A percentile compares a stretch with the other conserved stretches of the same genome.
phyloP scores from a whole-genome alignment of 345 rosid species.

The Pistacia integerrima region DNA sequence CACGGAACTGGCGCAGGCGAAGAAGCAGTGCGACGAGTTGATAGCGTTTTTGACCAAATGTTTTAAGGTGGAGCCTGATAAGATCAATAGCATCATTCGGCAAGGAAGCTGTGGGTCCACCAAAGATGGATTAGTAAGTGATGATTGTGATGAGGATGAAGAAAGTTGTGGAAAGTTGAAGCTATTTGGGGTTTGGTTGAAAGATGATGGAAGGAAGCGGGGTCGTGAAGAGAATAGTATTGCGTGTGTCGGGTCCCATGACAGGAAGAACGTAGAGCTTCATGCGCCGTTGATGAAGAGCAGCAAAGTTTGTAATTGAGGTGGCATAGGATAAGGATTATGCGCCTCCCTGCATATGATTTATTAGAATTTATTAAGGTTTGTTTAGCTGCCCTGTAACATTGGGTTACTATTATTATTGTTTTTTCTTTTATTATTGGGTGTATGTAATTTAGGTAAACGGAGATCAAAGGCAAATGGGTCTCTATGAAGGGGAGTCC shows the following conservation, averaged over 20 bases:
- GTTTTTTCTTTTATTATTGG: background rate
- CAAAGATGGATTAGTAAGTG: constrained; percentile 22
- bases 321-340: background rate
- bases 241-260: constrained; percentile 54
- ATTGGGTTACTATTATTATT: too few relatives aligned
- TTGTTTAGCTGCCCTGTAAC: background rate
- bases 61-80: constrained; percentile 70
- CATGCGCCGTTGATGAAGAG: constrained; percentile 53
- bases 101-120: constrained; percentile 36
- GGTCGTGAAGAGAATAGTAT: constrained; percentile 54
- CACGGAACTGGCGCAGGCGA: constrained; percentile 78
- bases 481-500: background rate
- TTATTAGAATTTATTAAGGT: background rate
- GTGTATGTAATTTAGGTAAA: background rate
- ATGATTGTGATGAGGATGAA: constrained; percentile 11
- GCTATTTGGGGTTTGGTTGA: constrained; percentile 85
- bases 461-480: constrained; percentile 27
- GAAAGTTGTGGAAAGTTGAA: constrained; percentile 49
- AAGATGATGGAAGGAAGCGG: constrained; percentile 57
- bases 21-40: constrained; percentile 75
- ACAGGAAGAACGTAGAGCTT: constrained; percentile 45
- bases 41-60: constrained; percentile 59
- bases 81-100: constrained; percentile 63
- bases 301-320: constrained; percentile 71
- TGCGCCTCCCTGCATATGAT: background rate